phyloP scores from a whole-genome alignment of 306 rosid genomes.

The Malus orientalis region DNA sequence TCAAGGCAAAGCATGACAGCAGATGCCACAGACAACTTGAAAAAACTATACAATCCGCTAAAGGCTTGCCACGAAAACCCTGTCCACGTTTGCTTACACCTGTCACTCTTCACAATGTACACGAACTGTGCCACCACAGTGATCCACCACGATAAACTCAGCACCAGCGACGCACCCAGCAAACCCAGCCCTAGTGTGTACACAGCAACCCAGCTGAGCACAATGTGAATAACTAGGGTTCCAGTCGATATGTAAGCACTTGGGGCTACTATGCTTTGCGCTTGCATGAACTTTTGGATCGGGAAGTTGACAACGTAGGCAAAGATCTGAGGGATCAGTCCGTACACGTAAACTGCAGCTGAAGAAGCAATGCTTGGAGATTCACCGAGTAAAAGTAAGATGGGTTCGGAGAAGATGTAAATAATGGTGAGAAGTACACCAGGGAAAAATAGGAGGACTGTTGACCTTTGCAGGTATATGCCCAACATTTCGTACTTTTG shows the following conservation, averaged over 20 bases:
- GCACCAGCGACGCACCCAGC: constrained; percentile 53
- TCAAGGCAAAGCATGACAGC: constrained; percentile 78
- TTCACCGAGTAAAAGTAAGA: constrained; percentile 41
- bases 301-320: constrained; percentile 72
- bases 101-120: constrained; percentile 51
- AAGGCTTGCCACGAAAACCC: constrained; percentile 48
- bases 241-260: constrained; percentile 58
- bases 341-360: constrained; percentile 48
- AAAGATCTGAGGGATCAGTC: constrained; percentile 70
- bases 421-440: constrained; percentile 23
- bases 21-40: constrained; percentile 55
- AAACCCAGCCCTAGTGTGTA: constrained; percentile 53
- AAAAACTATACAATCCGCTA: constrained; percentile 41
- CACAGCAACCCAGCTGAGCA: constrained; percentile 50
- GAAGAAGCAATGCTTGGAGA: constrained; percentile 48
- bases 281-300: constrained; percentile 63
- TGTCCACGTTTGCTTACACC: constrained; percentile 49
- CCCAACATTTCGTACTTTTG: constrained; percentile 53
- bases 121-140: constrained; percentile 53
- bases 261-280: constrained; percentile 68
- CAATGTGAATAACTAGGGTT: constrained; percentile 40
- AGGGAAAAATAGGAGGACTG: constrained; percentile 25
- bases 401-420: constrained; percentile 38
- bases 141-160: constrained; percentile 86
- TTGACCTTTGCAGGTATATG: constrained; percentile 56